Evolutionary conservation across 2,329 filamentous ascomycete species (phyloP).

Genomic region (Cladosporium colombiae): DNA sequence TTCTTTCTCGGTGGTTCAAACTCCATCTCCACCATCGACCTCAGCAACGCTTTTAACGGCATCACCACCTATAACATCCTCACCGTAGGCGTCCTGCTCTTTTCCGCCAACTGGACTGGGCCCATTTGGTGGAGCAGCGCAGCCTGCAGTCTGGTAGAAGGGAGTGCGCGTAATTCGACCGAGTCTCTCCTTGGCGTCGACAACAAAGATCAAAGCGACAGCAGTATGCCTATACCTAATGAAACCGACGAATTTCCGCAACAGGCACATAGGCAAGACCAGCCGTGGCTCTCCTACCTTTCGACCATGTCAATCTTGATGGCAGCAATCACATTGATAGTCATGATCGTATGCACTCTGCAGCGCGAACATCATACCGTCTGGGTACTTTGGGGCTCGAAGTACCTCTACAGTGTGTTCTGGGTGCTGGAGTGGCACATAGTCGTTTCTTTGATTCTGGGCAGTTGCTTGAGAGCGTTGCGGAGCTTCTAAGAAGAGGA

Average conservation of each 20-base stretch:
- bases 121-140: slow-evolving; percentile 82
- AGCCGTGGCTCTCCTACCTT: background rate
- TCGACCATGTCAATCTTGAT: background rate
- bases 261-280: too few relatives aligned
- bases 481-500: background rate
- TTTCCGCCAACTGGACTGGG: slow-evolving; percentile 86
- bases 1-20: slow-evolving; percentile 91
- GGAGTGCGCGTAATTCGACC: background rate
- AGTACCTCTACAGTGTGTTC: background rate
- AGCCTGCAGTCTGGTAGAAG: slow-evolving; percentile 33
- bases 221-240: background rate
- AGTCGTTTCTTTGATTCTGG: background rate
- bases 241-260: too few relatives aligned
- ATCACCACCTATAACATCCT: slow-evolving; percentile 75
- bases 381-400: background rate
- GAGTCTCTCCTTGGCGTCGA: background rate
- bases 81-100: slow-evolving; percentile 78
- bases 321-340: background rate
- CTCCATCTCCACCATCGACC: slow-evolving; percentile 87
- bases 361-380: background rate
- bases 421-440: background rate
- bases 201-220: background rate
- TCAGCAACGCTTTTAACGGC: slow-evolving; percentile 94
- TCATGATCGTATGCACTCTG: background rate
- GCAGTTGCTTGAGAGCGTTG: background rate